Evolutionary conservation across 2,329 filamentous ascomycete genomes (phyloP).

Genomic region (Rugonectria rugulosa): DNA sequence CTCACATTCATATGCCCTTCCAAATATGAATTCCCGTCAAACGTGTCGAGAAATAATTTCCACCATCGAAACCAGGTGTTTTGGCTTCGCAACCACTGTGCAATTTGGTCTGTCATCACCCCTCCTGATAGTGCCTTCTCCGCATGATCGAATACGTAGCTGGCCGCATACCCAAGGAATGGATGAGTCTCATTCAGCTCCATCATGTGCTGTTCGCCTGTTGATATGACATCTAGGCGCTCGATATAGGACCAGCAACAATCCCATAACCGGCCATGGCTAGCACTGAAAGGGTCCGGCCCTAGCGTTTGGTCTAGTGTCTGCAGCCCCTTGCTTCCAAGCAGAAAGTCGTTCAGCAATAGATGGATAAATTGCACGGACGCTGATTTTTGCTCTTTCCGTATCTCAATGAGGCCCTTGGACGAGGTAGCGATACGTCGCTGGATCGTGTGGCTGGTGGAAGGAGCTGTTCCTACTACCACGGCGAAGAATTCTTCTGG

Average conservation of each 20-base stretch:
- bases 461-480: too few relatives aligned
- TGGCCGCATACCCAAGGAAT: background rate
- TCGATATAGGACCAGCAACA: background rate
- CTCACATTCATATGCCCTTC: background rate
- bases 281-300: background rate
- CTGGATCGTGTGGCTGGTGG: background rate
- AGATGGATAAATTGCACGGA: background rate
- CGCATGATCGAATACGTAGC: background rate
- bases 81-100: too few relatives aligned
- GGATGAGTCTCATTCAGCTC: background rate
- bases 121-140: background rate
- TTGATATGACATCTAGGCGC: background rate
- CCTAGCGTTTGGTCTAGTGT: background rate
- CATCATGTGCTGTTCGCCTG: background rate
- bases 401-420: background rate
- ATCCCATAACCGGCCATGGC: background rate
- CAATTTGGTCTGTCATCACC: too few relatives aligned
- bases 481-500: too few relatives aligned
- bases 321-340: background rate
- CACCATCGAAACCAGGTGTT: background rate
- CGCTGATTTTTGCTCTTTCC: background rate
- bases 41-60: too few relatives aligned
- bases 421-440: background rate
- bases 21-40: too few relatives aligned
- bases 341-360: background rate